Conservation (phyloP, 1,284 basidiomycete species). For the Trametes pubescens region DNA sequence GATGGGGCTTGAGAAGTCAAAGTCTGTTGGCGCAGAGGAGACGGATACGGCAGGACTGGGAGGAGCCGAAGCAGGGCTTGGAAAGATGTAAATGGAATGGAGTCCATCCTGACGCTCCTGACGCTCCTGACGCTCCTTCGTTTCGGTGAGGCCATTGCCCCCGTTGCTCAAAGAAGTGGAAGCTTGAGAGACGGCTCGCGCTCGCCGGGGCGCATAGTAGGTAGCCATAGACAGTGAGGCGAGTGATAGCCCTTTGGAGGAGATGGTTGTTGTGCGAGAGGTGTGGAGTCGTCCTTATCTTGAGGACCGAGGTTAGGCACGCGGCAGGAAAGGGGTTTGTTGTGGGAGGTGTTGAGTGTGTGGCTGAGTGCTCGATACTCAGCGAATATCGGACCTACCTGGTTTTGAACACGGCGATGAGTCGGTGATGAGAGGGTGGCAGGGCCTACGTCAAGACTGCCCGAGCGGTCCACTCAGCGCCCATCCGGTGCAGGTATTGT, state of each 20-base stretch:
- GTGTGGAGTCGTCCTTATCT: not conserved
- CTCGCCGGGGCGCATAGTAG: constrained; percentile 33
- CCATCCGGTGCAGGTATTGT: constrained; percentile 4
- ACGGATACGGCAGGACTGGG: constrained; percentile 40
- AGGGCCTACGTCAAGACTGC: not conserved
- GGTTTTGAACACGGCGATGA: not conserved
- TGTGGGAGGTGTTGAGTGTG: constrained; percentile 3
- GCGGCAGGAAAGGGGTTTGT: not conserved
- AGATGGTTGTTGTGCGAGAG: not conserved
- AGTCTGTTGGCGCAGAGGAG: constrained; percentile 40
- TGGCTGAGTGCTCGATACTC: constrained; percentile 13
- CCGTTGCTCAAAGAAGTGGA: not conserved
- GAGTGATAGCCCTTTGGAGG: not conserved
- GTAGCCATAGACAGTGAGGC: constrained; percentile 31
- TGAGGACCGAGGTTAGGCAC: not conserved
- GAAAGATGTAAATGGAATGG: constrained; percentile 47
- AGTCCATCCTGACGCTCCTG: constrained; percentile 24
- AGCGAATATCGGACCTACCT: constrained; percentile 19
- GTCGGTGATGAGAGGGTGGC: too few species aligned
- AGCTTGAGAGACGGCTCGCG: constrained; percentile 13
- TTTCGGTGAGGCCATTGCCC: not conserved
- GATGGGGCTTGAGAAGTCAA: constrained; percentile 24
- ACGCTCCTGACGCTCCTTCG: not conserved
- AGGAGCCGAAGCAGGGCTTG: constrained; percentile 42
- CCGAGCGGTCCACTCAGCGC: not conserved